Conservation (phyloP, 2,329 filamentous ascomycete genomes). For the Cyphellophora europaea region DNA sequence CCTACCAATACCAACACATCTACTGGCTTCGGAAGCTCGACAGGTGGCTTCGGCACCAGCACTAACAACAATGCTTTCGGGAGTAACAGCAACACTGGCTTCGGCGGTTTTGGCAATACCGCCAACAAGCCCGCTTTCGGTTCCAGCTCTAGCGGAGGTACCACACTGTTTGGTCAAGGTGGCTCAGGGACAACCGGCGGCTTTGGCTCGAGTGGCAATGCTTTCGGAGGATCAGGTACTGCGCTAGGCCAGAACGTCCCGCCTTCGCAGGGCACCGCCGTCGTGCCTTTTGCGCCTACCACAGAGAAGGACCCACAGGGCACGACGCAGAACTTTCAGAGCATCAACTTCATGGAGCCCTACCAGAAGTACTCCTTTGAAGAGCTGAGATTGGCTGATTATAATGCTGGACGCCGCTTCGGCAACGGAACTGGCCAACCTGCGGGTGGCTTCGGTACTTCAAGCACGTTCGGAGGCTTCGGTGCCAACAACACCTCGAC, state of each 20-base stretch:
- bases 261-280: slow-evolving; percentile 35
- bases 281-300: slow-evolving; percentile 34
- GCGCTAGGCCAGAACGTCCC: slow-evolving; percentile 30
- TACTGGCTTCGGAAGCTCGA: slow-evolving; percentile 12
- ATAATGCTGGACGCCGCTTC: slow-evolving; percentile 72
- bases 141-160: slow-evolving; percentile 13
- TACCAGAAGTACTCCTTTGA: slow-evolving; percentile 81
- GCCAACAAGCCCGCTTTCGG: slow-evolving; percentile 39
- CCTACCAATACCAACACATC: slow-evolving; percentile 7
- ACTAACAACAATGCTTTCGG: slow-evolving; percentile 15
- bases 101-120: slow-evolving; percentile 36
- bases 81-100: slow-evolving; percentile 17
- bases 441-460: slow-evolving; percentile 69
- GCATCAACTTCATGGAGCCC: slow-evolving; percentile 37
- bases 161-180: slow-evolving; percentile 17
- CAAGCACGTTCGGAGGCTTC: slow-evolving; percentile 39
- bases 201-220: slow-evolving; percentile 27
- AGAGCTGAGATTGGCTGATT: slow-evolving; percentile 74
- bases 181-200: slow-evolving; percentile 17
- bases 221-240: slow-evolving; percentile 27
- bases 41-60: slow-evolving; percentile 14
- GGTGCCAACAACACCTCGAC: slow-evolving; percentile 20
- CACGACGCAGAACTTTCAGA: slow-evolving; percentile 34
- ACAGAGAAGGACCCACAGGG: slow-evolving; percentile 34
- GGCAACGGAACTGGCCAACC: slow-evolving; percentile 70